Evolutionary conservation across 2,329 filamentous ascomycete genomes (phyloP).

Genomic region (Incumbomyces lentus): DNA sequence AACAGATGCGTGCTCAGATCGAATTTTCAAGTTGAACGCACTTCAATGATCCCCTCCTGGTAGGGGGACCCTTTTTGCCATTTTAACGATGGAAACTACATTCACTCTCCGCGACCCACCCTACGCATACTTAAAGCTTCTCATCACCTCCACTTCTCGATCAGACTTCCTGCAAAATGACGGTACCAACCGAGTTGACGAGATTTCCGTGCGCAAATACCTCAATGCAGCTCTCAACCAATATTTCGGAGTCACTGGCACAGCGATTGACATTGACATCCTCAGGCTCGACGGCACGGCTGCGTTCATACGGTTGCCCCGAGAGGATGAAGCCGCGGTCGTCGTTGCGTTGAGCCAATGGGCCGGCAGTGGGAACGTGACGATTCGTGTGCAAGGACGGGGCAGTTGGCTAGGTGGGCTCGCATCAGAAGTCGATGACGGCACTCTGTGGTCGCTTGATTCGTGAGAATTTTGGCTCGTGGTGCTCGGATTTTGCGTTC

Average conservation of each 20-base stretch:
- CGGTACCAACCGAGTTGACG: constrained; percentile 24
- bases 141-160: constrained; percentile 8
- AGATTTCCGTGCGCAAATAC: constrained; percentile 37
- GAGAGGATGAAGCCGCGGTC: constrained; percentile 34
- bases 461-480: not conserved
- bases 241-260: constrained; percentile 38
- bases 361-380: constrained; percentile 21
- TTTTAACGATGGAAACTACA: not conserved
- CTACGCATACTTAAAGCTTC: constrained; percentile 24
- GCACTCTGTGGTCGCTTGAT: constrained; percentile 14
- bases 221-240: constrained; percentile 37
- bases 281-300: constrained; percentile 27
- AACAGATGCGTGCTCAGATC: no score
- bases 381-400: constrained; percentile 16
- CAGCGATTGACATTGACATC: constrained; percentile 38
- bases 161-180: not conserved
- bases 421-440: constrained; percentile 5
- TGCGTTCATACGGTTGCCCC: constrained; percentile 36
- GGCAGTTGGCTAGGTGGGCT: constrained; percentile 18
- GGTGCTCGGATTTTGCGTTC: not conserved
- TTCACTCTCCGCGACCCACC: constrained; percentile 22
- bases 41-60: no score
- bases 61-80: no score
- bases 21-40: no score
- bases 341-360: constrained; percentile 37